Base-by-base conservation (phyloP, 495 filamentous ascomycete genomes). In the Penicillium angulare region DNA sequence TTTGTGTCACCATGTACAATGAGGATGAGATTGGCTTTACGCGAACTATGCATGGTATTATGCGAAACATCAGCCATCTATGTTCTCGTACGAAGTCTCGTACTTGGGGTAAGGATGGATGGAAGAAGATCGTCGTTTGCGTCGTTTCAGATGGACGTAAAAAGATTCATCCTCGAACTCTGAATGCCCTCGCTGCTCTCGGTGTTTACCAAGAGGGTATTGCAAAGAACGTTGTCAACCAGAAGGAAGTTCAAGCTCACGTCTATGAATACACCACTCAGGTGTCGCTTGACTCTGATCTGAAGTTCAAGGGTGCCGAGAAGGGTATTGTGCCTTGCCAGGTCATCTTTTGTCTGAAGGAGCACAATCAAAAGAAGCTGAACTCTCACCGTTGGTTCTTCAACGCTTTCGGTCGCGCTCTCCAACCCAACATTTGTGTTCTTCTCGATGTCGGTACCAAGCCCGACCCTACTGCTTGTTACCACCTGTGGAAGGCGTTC, bases 381-480 rank as follows among this genome's bases (percentile, higher is more conserved):
- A 99, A 99, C 74, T 96, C 90, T 5, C 95, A 99, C 73, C 84
- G 95, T 43, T 99, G 95, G 95, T 96, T 97, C 72, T 99, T 99
- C 74, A 97, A 99, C 66, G 95, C 92, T 2, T 96, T 99, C 53
- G 95, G 95, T 47, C 85, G 87, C 55, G 88, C 92, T 3, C 76
- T 99, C 10, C 92, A 89, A 43, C 95, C 95, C 0, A 97, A 99
- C 53, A 88, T 99, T 38, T 97, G 95, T 68, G 95, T 97, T 64
- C 73, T 98, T 43, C 85, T 98, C 7, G 93, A 98, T 65, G 95
- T 97, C 17, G 95, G 95, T 35, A 98, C 93, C 0, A 87, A 89
- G 47, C 93, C 93, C 0, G 89, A 89, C 3, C 72, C 79, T 18
- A 95, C 83, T 32, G 88, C 90, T 3, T 78, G 97, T n/a, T 99